phyloP scores from a whole-genome alignment of 2,329 filamentous ascomycete species.

The Epichloe bromicola region DNA sequence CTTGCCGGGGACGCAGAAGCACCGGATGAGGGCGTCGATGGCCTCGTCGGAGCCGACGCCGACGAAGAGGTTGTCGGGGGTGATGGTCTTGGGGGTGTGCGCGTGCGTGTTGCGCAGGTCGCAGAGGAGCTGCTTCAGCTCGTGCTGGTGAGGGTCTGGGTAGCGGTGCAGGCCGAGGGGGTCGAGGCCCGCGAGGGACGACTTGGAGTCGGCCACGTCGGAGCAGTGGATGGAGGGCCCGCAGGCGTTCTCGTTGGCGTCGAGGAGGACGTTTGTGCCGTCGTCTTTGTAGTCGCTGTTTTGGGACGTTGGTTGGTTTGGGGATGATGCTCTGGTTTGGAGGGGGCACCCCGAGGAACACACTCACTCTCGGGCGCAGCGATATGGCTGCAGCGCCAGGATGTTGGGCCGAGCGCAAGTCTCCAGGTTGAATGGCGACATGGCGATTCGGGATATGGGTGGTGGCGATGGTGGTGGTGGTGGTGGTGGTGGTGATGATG shows the following conservation, averaged over 20 bases:
- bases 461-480: neutral
- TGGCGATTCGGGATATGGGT: conserved; percentile 15
- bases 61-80: conserved; percentile 78
- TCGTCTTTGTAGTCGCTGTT: conserved; percentile 95
- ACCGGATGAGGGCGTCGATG: conserved; percentile 85
- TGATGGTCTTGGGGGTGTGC: conserved; percentile 62
- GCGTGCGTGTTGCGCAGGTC: conserved; percentile 71
- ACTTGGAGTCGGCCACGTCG: conserved; percentile 26
- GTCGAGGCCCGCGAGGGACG: conserved; percentile 41
- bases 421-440: conserved; percentile 58
- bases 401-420: conserved; percentile 69
- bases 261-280: conserved; percentile 86
- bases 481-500: too few species aligned
- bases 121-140: conserved; percentile 80
- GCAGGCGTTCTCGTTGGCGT: conserved; percentile 96
- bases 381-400: conserved; percentile 62
- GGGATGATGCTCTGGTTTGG: neutral
- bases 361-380: conserved; percentile 68
- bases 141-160: conserved; percentile 85
- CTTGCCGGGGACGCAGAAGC: conserved; percentile 76
- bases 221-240: conserved; percentile 60
- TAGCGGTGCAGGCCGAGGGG: conserved; percentile 81
- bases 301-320: conserved; percentile 7
- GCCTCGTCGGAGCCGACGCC: conserved; percentile 95
- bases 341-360: conserved; percentile 6